phyloP scores from a whole-genome alignment of 2,329 filamentous ascomycete species.

The Colletotrichum karsti region DNA sequence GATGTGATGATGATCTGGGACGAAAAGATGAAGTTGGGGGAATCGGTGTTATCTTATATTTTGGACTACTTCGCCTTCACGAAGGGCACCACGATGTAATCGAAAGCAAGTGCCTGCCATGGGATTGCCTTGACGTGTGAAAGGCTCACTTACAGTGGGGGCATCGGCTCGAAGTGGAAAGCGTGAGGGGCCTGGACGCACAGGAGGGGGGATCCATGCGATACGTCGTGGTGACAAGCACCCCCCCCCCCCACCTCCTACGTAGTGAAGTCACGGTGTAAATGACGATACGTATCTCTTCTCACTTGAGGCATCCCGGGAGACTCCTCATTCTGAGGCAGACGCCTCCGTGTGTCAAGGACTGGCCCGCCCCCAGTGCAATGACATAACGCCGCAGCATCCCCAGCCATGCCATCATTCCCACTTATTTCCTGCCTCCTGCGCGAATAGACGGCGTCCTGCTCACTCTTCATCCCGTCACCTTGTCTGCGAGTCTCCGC shows the following conservation, averaged over 20 bases:
- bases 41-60: conserved; percentile 21
- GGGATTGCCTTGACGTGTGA: conserved; percentile 27
- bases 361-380: not conserved
- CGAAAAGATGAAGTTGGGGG: rapidly evolving
- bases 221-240: conserved; percentile 9
- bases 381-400: conserved; percentile 28
- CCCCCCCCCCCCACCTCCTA: too few species aligned
- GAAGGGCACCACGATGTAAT: conserved; percentile 25
- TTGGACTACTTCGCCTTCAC: conserved; percentile 17
- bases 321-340: not conserved
- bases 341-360: not conserved
- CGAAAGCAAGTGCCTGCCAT: conserved; percentile 5
- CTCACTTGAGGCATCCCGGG: not conserved
- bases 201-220: conserved; percentile 19
- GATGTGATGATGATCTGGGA: not conserved
- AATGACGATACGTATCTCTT: not conserved
- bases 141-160: conserved; percentile 26
- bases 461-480: conserved; percentile 18
- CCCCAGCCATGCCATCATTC: conserved; percentile 26
- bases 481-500: conserved; percentile 14
- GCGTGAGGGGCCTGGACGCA: conserved; percentile 17
- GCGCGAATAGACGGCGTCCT: conserved; percentile 9
- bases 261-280: not conserved
- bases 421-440: conserved; percentile 8
- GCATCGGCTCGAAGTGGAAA: conserved; percentile 20